phyloP scores from a whole-genome alignment of 1,284 basidiomycete genomes.

The Cutaneotrichosporon spelunceum region DNA sequence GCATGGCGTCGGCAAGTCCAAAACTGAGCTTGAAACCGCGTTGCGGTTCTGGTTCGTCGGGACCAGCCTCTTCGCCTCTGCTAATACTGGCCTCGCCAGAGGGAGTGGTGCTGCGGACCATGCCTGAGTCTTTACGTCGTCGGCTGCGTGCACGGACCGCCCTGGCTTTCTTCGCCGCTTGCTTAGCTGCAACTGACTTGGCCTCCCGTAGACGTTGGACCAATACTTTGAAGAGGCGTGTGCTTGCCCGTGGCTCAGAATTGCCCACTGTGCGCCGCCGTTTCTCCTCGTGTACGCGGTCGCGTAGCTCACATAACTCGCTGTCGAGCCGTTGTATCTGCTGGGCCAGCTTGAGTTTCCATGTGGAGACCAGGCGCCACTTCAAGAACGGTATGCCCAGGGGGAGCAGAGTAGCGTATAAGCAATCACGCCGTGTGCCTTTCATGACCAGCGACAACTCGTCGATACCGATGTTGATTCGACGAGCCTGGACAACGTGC shows the following conservation, averaged over 20 bases:
- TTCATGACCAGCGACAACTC: constrained; percentile 3
- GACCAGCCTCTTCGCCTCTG: background rate
- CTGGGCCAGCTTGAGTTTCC: background rate
- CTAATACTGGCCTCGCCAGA: no score
- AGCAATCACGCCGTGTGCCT: background rate
- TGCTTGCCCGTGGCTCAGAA: background rate
- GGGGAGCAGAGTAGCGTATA: constrained; percentile 9
- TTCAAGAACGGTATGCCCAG: constrained; percentile 15
- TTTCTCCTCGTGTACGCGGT: background rate
- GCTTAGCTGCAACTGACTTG: background rate
- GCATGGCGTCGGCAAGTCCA: constrained; percentile 14
- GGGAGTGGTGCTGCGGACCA: no score
- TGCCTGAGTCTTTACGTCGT: background rate
- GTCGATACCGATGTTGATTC: constrained; percentile 16
- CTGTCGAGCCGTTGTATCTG: background rate
- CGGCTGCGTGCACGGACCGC: background rate
- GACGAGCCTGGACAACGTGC: constrained; percentile 7
- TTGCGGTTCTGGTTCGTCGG: background rate
- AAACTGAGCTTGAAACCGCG: constrained; percentile 7
- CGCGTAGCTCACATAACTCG: constrained; percentile 9
- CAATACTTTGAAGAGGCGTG: background rate
- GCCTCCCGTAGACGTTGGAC: background rate
- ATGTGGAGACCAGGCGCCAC: background rate
- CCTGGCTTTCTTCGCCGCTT: constrained; percentile 4
- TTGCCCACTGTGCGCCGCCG: background rate